Conservation (phyloP, 2,329 filamentous ascomycete genomes). For the Penicillium sp. region DNA sequence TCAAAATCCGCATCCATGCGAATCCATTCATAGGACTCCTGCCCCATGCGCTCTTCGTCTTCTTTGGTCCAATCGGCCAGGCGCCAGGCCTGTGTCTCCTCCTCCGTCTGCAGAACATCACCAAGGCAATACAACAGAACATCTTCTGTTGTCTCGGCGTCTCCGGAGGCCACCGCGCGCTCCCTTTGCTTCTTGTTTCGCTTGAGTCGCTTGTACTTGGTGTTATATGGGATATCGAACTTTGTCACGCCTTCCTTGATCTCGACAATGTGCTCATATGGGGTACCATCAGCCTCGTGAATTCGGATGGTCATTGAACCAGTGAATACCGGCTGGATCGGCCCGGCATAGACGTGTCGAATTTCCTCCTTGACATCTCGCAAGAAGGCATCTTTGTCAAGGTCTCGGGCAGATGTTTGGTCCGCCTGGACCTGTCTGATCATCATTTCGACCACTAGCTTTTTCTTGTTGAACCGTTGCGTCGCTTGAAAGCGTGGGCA, state of each 20-base stretch:
- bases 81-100: slow-evolving; percentile 81
- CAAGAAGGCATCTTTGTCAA: slow-evolving; percentile 76
- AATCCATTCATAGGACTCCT: slow-evolving; percentile 98
- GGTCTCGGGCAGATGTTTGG: slow-evolving; percentile 56
- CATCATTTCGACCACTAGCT: slow-evolving; percentile 88
- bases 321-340: slow-evolving; percentile 78
- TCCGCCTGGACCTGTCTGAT: slow-evolving; percentile 74
- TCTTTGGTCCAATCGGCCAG: slow-evolving; percentile 87
- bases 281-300: slow-evolving; percentile 96
- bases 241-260: slow-evolving; percentile 84
- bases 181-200: slow-evolving; percentile 81
- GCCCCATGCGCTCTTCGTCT: slow-evolving; percentile 87
- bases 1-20: slow-evolving; percentile 97
- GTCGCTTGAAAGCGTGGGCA: slow-evolving; percentile 85
- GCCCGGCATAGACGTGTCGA: slow-evolving; percentile 67
- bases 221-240: slow-evolving; percentile 97
- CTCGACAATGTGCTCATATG: slow-evolving; percentile 96
- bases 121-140: slow-evolving; percentile 88
- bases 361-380: slow-evolving; percentile 80
- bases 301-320: slow-evolving; percentile 98
- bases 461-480: slow-evolving; percentile 96
- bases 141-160: slow-evolving; percentile 71
- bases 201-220: slow-evolving; percentile 97
- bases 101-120: slow-evolving; percentile 79
- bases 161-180: slow-evolving; percentile 66